These are phyloP conservation scores for Raphanus hybrid DNA, from an alignment of 441 rosid species.

Conservation along the genomic window DNA sequence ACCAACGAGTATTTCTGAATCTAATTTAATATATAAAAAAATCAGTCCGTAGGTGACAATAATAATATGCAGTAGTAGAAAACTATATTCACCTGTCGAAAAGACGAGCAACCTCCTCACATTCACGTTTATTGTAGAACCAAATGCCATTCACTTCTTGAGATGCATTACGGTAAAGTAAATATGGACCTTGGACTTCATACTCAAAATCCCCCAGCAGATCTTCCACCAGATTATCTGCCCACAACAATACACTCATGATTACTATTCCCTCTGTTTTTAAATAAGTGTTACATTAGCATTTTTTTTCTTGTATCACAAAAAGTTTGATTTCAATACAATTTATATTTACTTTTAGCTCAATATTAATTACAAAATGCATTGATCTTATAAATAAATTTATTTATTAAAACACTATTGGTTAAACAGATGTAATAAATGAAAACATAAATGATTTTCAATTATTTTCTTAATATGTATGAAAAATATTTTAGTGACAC, in stretches of 20 bases:
- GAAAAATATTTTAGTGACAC: too few species aligned
- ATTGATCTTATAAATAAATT: too few species aligned
- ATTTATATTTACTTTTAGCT: too few species aligned
- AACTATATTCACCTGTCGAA: conserved; percentile 67
- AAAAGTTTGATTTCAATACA: too few species aligned
- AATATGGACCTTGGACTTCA: conserved; percentile 92
- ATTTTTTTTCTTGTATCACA: too few species aligned
- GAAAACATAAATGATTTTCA: too few species aligned
- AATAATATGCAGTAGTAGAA: conserved; percentile 7
- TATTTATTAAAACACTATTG: too few species aligned
- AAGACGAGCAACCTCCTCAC: conserved; percentile 87
- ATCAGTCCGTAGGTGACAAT: conserved; percentile 18
- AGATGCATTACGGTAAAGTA: conserved; percentile 86
- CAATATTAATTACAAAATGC: too few species aligned
- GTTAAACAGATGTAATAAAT: too few species aligned
- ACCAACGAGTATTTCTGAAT: background rate
- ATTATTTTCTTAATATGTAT: too few species aligned
- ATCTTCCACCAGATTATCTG: conserved; percentile 92
- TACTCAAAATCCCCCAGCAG: conserved; percentile 93
- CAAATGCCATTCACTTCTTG: conserved; percentile 98
- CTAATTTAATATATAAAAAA: background rate
- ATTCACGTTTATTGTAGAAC: conserved; percentile 90
- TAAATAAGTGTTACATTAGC: too few species aligned
- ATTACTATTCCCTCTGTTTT: background rate
- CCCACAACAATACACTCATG: conserved; percentile 24